Base-by-base conservation (phyloP, 805 yeast species). In the Tetrapisispora nanseiensis region DNA sequence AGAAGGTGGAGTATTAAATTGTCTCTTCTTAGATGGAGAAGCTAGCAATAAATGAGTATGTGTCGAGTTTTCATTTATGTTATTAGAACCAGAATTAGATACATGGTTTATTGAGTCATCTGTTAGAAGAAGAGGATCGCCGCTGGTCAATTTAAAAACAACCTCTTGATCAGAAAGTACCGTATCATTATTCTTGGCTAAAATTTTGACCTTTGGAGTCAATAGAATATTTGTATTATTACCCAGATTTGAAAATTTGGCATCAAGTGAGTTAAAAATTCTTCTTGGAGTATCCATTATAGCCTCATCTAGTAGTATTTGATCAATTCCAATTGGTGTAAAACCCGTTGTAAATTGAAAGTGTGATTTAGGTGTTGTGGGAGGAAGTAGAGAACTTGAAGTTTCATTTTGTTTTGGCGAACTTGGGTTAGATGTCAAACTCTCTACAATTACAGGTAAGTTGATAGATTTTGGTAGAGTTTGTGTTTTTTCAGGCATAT, bases 1-100 rank as follows among this genome's bases (percentile, higher is more conserved):
- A 3, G 64, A 58, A 8, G 64, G 62, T 3, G 64, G 62, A 3
- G 62, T 56, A 36, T 52, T 52, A 32, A 56, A 52, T 26, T 48
- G 51, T 3, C 28, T 39, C 13, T 32, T 23, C 3, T 35, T 34
- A 23, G n/a, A 27, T 20, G 48, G 50, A 5, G 51, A 39, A 12
- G 29, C 21, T 5, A 16, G 7, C 15, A 33, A 11, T 27, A 31
- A n/a, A 23, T 36, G 28, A 7, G 29, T 23, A 6, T 33, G 37
- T 22, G 20, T 5, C 8, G 15, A 13, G 24, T 33, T n/a, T n/a
- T 33, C 37, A 13, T 18, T 21, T 15, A 23, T 33, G 21, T 30
- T 45, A n/a, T 28, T 44, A 4, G 29, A 10, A 26, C 39, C 34
- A n/a, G 19, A 21, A 30, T 56, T 57, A 1, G 51, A 33, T 50